Evolutionary conservation across 768 basidiomycete species (phyloP), one percentile per base, ranked within the genome.

Genomic region (Tylopilus rubrobrunneus): DNA sequence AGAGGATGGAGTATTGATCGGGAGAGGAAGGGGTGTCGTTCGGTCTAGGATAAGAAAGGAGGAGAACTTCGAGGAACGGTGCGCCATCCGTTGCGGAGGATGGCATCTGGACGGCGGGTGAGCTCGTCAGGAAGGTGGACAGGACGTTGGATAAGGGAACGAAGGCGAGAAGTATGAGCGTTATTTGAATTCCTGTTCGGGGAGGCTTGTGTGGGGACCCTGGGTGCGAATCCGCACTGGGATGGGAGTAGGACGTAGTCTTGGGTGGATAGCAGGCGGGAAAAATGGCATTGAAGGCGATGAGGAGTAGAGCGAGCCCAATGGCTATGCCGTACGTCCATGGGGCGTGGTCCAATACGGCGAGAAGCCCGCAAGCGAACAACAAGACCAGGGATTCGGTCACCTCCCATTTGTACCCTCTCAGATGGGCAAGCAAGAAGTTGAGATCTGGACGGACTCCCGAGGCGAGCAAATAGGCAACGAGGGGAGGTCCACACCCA

Each of bases 11-110:
- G 29, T 53, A 55, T 33, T 60, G 41, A 3, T 52, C 34, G 12
- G 45, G 21, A 4, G 67, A 55, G 23, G 61, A 62, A 17, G 63
- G 58, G 21, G 23, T n/a, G n/a, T 69, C 64, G 56, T 70, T 60
- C 1, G 73, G 70, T 41, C 74, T 70, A 6, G 76, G 76, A 48
- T 69, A 72, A 4, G 75, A 71, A 2, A 77, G 64, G 14, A 76
- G 52, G 34, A 77, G 51, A n/a, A 76, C 72, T 41, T 77, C 72
- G 7, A 77, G 64, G 12, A 73, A 62, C 11, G 75, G 69, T 5
- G 53, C 51, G 10, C 55, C 56, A 31, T 67, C 49, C 59, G 56
- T 36, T 28, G 51, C 53, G 51, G 63, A 54, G 54, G 63, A 15
- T 34, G 55, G 49, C 33, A 62, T 29, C 49, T 55, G 49, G 43